These are phyloP conservation scores for Exidia glandulosa DNA, from an alignment of 768 basidiomycete species.

Conservation along the genomic window DNA sequence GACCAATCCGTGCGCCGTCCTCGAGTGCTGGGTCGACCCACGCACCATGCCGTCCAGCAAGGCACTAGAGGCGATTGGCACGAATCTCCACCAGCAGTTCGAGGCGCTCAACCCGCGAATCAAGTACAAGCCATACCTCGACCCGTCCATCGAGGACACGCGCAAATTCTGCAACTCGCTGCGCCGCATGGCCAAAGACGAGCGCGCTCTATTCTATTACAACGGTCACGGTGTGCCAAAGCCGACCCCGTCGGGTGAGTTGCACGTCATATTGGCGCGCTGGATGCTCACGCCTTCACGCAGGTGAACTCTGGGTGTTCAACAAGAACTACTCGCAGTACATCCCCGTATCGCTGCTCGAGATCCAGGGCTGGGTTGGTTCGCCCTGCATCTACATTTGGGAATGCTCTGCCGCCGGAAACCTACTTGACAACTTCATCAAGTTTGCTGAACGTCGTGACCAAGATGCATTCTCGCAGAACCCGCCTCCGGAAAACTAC, in stretches of 20 bases:
- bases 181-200: conserved; percentile 83
- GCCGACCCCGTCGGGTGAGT: conserved; percentile 65
- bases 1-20: conserved; percentile 87
- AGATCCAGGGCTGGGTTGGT: conserved; percentile 87
- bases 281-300: background rate
- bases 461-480: conserved; percentile 45
- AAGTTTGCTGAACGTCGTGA: conserved; percentile 65
- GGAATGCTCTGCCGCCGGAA: conserved; percentile 98
- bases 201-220: conserved; percentile 92
- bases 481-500: conserved; percentile 49
- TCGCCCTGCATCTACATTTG: conserved; percentile 96
- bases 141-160: conserved; percentile 90
- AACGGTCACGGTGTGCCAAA: conserved; percentile 98
- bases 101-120: conserved; percentile 92
- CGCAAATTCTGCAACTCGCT: conserved; percentile 75
- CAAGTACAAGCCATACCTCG: conserved; percentile 86
- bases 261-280: background rate
- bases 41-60: conserved; percentile 85
- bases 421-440: conserved; percentile 85
- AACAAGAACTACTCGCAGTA: conserved; percentile 97
- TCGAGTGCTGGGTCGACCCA: conserved; percentile 98
- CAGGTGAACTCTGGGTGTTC: conserved; percentile 94
- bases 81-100: conserved; percentile 90
- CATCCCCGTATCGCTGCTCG: conserved; percentile 89
- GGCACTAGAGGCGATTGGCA: conserved; percentile 87